Evolutionary conservation across 352 stramenopile genomes (phyloP).

Genomic region (Phytophthora foliorum): DNA sequence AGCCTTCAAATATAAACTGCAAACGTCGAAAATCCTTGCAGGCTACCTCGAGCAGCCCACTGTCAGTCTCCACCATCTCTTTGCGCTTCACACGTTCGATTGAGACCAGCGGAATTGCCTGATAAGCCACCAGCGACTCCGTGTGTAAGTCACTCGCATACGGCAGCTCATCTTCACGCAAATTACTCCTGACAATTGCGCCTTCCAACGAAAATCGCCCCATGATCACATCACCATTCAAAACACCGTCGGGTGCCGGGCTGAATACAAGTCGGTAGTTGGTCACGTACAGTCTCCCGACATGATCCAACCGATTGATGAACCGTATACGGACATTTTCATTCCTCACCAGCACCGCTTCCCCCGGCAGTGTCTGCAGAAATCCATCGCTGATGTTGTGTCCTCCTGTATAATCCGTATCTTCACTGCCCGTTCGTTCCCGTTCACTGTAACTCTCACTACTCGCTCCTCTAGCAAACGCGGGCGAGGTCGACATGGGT

Average conservation of each 20-base stretch:
- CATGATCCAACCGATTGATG: conserved; percentile 57
- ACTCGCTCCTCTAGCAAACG: conserved; percentile 12
- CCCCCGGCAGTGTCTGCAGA: conserved; percentile 71
- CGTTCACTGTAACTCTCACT: conserved; percentile 28
- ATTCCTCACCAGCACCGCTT: conserved; percentile 70
- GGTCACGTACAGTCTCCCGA: conserved; percentile 78
- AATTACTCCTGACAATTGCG: conserved; percentile 33
- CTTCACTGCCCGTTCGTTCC: conserved; percentile 37
- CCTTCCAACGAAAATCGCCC: conserved; percentile 31
- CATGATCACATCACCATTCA: conserved; percentile 17
- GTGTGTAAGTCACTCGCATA: conserved; percentile 55
- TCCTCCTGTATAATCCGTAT: conserved; percentile 35
- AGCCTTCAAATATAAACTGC: conserved; percentile 78
- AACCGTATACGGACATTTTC: conserved; percentile 72
- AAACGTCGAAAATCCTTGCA: conserved; percentile 87
- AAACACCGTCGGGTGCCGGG: conserved; percentile 32
- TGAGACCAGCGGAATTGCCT: conserved; percentile 73
- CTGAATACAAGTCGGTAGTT: conserved; percentile 88
- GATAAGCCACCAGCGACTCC: conserved; percentile 60
- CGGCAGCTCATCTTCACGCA: conserved; percentile 54
- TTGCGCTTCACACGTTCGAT: conserved; percentile 84
- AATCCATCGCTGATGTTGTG: conserved; percentile 20
- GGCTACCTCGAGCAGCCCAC: conserved; percentile 72
- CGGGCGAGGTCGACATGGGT: conserved; percentile 5
- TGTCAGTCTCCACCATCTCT: conserved; percentile 80